phyloP scores from a whole-genome alignment of 345 rosid species.

The Passiflora organensis region DNA sequence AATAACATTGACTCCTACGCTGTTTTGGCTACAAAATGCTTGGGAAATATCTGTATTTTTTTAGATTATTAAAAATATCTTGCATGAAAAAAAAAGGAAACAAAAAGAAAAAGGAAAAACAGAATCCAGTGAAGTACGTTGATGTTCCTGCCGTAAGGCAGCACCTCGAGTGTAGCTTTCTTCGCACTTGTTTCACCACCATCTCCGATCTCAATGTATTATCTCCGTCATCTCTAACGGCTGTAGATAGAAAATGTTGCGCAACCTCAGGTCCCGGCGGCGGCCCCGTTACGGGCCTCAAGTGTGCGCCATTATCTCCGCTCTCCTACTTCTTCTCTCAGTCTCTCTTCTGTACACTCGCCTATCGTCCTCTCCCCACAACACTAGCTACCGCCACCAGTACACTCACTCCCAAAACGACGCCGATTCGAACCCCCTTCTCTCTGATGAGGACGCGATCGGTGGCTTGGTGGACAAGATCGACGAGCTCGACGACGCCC shows the following conservation, averaged over 20 bases:
- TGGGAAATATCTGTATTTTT: too few relatives aligned
- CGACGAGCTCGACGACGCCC: conserved; percentile 71
- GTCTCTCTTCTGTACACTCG: conserved; percentile 83
- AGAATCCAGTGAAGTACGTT: too few relatives aligned
- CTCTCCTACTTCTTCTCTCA: conserved; percentile 74
- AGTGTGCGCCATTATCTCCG: conserved; percentile 61
- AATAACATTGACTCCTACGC: too few relatives aligned
- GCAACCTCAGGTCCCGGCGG: conserved; percentile 60
- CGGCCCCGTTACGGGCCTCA: conserved; percentile 75
- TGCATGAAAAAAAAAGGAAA: too few relatives aligned
- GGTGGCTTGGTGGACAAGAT: conserved; percentile 41
- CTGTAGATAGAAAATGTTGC: conserved; percentile 24
- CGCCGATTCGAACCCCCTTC: conserved; percentile 30
- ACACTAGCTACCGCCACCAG: conserved; percentile 11
- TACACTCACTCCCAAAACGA: conserved; percentile 10
- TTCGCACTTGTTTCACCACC: too few relatives aligned
- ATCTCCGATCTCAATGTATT: too few relatives aligned
- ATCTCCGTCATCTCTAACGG: conserved; percentile 4
- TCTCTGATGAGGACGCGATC: conserved; percentile 37
- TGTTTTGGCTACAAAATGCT: too few relatives aligned
- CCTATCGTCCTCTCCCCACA: conserved; percentile 53
- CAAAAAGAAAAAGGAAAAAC: too few relatives aligned
- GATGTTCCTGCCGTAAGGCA: too few relatives aligned
- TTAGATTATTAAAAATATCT: too few relatives aligned
- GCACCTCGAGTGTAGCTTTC: too few relatives aligned